Conservation (phyloP, 306 rosid species). For the Sphenostylis stenocarpa region DNA sequence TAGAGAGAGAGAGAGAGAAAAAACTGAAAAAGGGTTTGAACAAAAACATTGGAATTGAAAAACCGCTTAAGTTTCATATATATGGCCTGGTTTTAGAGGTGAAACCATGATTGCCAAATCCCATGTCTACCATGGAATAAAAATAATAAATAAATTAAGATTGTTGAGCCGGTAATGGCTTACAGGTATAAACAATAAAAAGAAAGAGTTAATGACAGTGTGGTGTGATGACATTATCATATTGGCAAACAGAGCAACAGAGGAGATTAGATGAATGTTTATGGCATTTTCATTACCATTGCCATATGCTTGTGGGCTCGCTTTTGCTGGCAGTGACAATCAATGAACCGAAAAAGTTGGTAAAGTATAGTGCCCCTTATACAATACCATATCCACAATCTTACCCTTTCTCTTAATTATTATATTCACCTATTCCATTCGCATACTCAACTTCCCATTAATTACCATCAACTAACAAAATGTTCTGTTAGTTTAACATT, state of each 20-base stretch:
- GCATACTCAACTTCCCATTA: background rate
- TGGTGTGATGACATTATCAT: conserved; percentile 9
- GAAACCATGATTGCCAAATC: conserved; percentile 17
- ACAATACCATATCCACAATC: background rate
- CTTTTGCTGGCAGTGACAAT: conserved; percentile 12
- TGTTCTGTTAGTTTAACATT: no score
- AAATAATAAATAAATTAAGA: background rate
- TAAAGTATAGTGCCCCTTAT: background rate
- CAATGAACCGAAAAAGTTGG: conserved; percentile 12
- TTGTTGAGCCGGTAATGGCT: conserved; percentile 8
- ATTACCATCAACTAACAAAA: background rate
- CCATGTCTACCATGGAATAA: background rate
- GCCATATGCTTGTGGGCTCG: conserved; percentile 25
- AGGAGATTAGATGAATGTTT: background rate
- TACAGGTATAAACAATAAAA: background rate
- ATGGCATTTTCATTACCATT: background rate
- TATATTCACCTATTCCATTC: background rate
- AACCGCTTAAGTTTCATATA: background rate
- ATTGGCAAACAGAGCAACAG: conserved; percentile 8
- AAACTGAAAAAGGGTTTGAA: background rate
- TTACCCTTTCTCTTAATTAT: background rate
- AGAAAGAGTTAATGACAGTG: conserved; percentile 13
- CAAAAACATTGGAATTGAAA: conserved; percentile 15
- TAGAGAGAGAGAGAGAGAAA: background rate
- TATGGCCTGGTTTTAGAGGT: conserved; percentile 11